Evolutionary conservation across 495 filamentous ascomycete species (phyloP).

Genomic region (Penicillium coffeae): DNA sequence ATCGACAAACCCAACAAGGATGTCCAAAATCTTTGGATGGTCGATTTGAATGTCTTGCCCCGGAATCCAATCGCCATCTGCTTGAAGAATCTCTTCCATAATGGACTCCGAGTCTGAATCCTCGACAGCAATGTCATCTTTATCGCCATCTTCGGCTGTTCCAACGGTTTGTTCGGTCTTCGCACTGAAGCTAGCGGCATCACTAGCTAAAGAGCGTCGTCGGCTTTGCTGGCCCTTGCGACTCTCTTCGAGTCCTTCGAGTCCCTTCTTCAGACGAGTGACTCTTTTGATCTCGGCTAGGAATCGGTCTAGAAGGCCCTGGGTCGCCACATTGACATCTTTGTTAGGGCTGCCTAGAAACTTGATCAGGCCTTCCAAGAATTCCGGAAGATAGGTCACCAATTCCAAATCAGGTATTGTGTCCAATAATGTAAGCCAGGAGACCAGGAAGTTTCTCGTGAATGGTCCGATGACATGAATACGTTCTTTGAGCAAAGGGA

Average conservation of each 20-base stretch:
- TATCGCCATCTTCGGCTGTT: slow-evolving; percentile 28
- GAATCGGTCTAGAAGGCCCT: slow-evolving; percentile 87
- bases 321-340: slow-evolving; percentile 91
- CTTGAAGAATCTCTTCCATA: slow-evolving; percentile 55
- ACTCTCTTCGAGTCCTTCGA: slow-evolving; percentile 85
- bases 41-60: slow-evolving; percentile 97
- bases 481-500: slow-evolving; percentile 86
- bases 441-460: slow-evolving; percentile 90
- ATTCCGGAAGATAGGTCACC: slow-evolving; percentile 87
- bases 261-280: slow-evolving; percentile 83
- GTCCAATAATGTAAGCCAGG: slow-evolving; percentile 92
- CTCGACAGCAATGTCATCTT: slow-evolving; percentile 45
- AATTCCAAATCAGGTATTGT: slow-evolving; percentile 97
- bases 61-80: slow-evolving; percentile 91
- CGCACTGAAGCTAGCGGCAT: slow-evolving; percentile 48
- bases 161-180: slow-evolving; percentile 46
- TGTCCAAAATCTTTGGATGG: slow-evolving; percentile 85
- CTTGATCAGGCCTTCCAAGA: slow-evolving; percentile 82
- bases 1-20: slow-evolving; percentile 85
- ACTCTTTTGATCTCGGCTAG: slow-evolving; percentile 93
- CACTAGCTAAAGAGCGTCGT: slow-evolving; percentile 62
- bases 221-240: slow-evolving; percentile 65
- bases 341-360: slow-evolving; percentile 89
- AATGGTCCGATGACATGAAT: slow-evolving; percentile 93
- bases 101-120: slow-evolving; percentile 58